Evolutionary conservation across 345 rosid genomes (phyloP), one percentile per base, ranked within the genome.

Genomic region (Pugionium cornutum): DNA sequence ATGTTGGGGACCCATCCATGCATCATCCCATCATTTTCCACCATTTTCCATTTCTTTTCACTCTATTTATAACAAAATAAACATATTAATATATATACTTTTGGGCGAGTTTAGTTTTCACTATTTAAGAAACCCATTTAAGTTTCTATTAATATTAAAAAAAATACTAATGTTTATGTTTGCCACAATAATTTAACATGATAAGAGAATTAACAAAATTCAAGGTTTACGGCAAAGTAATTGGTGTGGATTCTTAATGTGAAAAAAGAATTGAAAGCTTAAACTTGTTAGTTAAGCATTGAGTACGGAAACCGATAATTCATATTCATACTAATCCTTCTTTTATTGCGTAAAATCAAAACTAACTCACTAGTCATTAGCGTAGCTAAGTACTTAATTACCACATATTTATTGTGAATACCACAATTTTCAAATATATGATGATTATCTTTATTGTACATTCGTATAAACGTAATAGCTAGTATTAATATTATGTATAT

Each of bases 1-100:
- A 48, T 71, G 64, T 56, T 48, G 64, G 64, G 75, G 69, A 64
- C 59, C 70, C 65, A 64, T 71, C 45, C 32, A 40, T 70, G 75
- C 75, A 63, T 70, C 58, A 63, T 33, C 53, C 53, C 63, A 26
- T 54, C 29, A 31, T 39, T 61, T 42, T 47, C 57, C 75, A 54
- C 69, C 44, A 64, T 32, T 48, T 54, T 54, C 55, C 62, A 9
- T 57, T 56, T 47, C 69, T 40, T 39, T 25, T 62, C 47, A 18
- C 42, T 54, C 42, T 7, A 28, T 39, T 4, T 27, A 18, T 39
- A 7, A 49, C 57, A 18, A 18, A 18, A 18, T 18, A 18, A 18
- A 18, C 18, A 18, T 18, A 18, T 18, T 18, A 18, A 18, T 18
- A 18, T 18, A 18, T 18, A 18, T 18, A 18, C 18, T 18, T 18